Evolutionary conservation across 768 basidiomycete genomes (phyloP), one percentile per base, ranked within the genome.

Genomic region (Hysterangium stoloniferum): DNA sequence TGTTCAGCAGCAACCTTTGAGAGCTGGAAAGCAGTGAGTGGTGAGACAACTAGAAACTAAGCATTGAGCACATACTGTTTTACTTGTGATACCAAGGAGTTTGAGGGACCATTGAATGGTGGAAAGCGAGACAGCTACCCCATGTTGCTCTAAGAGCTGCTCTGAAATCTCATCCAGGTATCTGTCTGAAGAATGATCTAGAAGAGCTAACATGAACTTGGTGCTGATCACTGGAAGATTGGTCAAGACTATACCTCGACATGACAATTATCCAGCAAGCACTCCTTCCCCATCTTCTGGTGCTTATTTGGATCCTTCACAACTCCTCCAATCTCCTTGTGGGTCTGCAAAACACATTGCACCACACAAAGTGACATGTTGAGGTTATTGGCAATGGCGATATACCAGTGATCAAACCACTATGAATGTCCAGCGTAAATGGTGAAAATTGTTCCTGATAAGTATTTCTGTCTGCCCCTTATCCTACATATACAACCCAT

Each of bases 151-250:
- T 17, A 9, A 17, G 9, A 45, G 27, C 27, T 28, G 7, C 28
- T 11, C 9, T 20, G 43, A 17, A 45, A 45, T 9, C 22, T 45
- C 43, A 45, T 45, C 43, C 5, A 45, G 43, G 17, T 45, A 45
- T 8, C 20, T 20, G 22, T 45, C 43, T 9, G 43, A 27, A 9
- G 20, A 22, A 9, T 17, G 17, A 9, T 45, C 43, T 22, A 45
- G 20, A 9, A 11, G 43, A 8, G 12, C 22, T 4, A 45, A n/a
- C 22, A 45, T 11, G 28, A 11, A 45, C 43, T 45, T 15, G 8
- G n/a, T 12, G 8, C 5, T n/a, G 15, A 8, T 45, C 20, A 12
- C n/a, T 5, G 8, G 28, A 9, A 25, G 28, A 7, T 5, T 22
- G 8, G 33, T 9, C n/a, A 34, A 34, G 9, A 34, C 9, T 9